Base-by-base conservation (phyloP, 2,329 filamentous ascomycete species). In the Triangularia setosa region DNA sequence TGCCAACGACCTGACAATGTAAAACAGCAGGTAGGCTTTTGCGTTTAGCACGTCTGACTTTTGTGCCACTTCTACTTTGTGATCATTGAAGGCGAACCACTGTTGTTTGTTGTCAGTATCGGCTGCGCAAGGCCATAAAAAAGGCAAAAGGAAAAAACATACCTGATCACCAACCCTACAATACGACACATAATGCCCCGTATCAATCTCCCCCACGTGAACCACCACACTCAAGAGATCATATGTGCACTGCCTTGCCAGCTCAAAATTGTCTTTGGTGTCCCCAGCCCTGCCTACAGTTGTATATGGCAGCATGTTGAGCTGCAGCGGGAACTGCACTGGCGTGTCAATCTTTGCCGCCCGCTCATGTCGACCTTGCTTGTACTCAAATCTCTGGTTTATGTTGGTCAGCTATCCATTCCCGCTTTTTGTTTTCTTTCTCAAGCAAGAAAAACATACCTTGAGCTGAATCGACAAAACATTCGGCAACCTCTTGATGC, bases 81-180 rank as follows among this genome's bases (percentile, higher is more conserved):
- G 93, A 74, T 98, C 94, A 73, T 98, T 96, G 78, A 97, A 97
- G 62, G 91, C 87, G 76, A 97, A 96, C 94, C 94, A 98, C 84
- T 96, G 69, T 16, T 16, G 63, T 11, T 14, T 55, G 1, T 12
- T 48, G 44, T 58, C 57, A 25, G 4, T 48, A 60, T 24, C n/a
- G 1, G 3, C 16, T 40, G 4, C 4, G 2, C 12, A 9, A 59
- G 9, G 18, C 7, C n/a, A 58, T 28, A 40, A 16, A 24, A 12
- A 21, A n/a, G 18, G 12, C 12, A 58, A 23, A 24, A 40, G 16
- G 52, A 55, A 44, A 48, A 8, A 14, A 73, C 80, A 67, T 75
- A 86, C 85, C 80, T 90, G 86, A 62, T 91, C 90, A 4, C 89
- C 90, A 65, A 94, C 90, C 56, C 92, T 83, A 65, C 91, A 93